Evolutionary conservation across 1,284 basidiomycete species (phyloP), one percentile per base, ranked within the genome.

Genomic region (Sporisorium sorghi): DNA sequence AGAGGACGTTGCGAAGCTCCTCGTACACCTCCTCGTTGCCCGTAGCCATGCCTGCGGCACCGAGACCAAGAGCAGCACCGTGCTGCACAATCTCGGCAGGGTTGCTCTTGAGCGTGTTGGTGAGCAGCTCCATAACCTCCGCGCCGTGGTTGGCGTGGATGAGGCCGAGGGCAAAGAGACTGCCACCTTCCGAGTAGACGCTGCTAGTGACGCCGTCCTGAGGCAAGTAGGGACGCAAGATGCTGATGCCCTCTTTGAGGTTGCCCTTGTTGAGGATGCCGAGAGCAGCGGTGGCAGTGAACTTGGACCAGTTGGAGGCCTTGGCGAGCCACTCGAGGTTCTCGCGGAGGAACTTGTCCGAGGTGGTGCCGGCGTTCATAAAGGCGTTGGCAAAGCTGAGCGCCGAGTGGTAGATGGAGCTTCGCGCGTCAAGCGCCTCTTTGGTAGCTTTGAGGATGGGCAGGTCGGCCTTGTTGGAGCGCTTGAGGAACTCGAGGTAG

Each of bases 251-350:
- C 63, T 83, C 81, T 55, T 76, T 75, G 40, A 84, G 71, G 66
- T 82, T 83, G 54, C 83, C 83, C 62, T 83, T 83, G 72, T 84
- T 80, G 65, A 84, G 75, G 42, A 84, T 83, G 46, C 83, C 83
- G 23, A 84, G 74, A 19, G 83, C 83, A 15, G 83, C 82, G 15
- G 83, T 84, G 19, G 83, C 83, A 11, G 82, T 83, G 58, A 84
- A 84, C 67, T 84, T 84, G 75, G 76, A 79, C 83, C 83, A 84
- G 66, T 84, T 84, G 76, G 80, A 81, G 17, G 83, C 83, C 65
- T 83, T 83, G 40, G 82, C 82, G 23, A 84, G 79, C 83, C 83
- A 84, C 33, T 83, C 83, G 52, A 84, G 77, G 66, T 83, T 84
- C 55, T 83, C 82, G 44, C 83, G 79, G 54, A 84, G 59, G 73